A percentile compares a stretch with the other conserved stretches of the same genome.
These are phyloP conservation scores for Linderniella brevidens DNA, from an alignment of 257 asterid species.

Conservation along the genomic window DNA sequence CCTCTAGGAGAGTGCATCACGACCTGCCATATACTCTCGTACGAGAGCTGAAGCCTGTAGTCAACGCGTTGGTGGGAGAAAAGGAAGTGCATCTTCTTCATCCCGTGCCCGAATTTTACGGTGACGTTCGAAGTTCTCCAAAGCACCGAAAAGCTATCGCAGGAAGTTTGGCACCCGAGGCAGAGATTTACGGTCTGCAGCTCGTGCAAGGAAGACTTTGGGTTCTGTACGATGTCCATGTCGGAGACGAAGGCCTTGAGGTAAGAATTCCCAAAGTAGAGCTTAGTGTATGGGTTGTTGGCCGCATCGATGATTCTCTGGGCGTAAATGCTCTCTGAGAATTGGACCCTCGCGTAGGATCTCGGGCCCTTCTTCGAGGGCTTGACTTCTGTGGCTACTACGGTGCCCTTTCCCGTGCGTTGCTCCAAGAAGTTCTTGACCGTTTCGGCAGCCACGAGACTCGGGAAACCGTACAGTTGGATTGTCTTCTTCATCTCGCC, in stretches of 20 bases:
- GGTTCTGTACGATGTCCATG: constrained; percentile 19
- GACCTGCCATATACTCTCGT: constrained; percentile 63
- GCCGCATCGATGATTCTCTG: constrained; percentile 22
- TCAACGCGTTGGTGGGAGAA: constrained; percentile 15
- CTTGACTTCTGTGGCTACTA: constrained; percentile 49
- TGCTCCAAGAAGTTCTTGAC: constrained; percentile 26
- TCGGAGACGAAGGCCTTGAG: constrained; percentile 31
- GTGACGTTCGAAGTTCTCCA: constrained; percentile 22
- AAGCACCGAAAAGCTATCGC: constrained; percentile 29
- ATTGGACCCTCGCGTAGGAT: constrained; percentile 65
- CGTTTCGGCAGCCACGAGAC: constrained; percentile 18
- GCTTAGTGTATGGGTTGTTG: background rate
- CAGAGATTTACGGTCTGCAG: constrained; percentile 28
- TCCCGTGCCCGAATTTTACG: constrained; percentile 45
- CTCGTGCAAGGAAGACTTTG: constrained; percentile 15
- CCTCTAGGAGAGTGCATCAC: constrained; percentile 22
- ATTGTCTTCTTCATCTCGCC: constrained; percentile 12
- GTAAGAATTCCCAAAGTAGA: constrained; percentile 37
- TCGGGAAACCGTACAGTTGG: constrained; percentile 39
- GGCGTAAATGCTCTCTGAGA: constrained; percentile 14
- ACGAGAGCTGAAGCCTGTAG: constrained; percentile 60
- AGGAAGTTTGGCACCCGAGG: constrained; percentile 55
- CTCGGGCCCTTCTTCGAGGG: constrained; percentile 21
- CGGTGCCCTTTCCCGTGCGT: constrained; percentile 25
- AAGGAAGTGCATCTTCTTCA: constrained; percentile 34